These are phyloP conservation scores for Coriolopsis trogii DNA, from an alignment of 1,284 basidiomycete genomes.

Conservation along the genomic window DNA sequence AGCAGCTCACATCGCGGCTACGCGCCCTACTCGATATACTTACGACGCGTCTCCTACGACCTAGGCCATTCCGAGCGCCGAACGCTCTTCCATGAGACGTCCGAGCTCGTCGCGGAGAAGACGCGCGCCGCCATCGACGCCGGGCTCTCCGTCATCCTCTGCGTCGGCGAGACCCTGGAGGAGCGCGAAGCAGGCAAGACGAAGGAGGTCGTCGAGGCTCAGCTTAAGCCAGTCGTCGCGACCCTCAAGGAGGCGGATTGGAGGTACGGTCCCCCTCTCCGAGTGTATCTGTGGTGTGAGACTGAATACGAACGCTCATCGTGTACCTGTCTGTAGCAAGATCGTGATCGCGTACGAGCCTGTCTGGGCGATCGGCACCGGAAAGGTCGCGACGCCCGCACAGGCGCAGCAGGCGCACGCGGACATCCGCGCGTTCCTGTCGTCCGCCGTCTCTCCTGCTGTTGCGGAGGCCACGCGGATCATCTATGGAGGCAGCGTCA, in stretches of 20 bases:
- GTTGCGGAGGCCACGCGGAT: conserved; percentile 84
- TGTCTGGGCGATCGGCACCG: conserved; percentile 99
- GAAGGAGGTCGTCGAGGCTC: conserved; percentile 78
- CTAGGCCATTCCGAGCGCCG: conserved; percentile 94
- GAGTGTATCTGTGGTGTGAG: not conserved
- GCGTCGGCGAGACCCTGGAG: conserved; percentile 92
- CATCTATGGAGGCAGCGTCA: conserved; percentile 97
- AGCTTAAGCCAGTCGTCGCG: conserved; percentile 80
- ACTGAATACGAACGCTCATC: too few relatives aligned
- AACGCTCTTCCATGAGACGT: conserved; percentile 89
- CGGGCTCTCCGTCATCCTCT: conserved; percentile 89
- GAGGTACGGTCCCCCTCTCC: conserved; percentile 51
- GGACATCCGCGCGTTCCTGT: conserved; percentile 82
- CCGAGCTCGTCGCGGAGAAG: conserved; percentile 85
- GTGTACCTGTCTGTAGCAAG: conserved; percentile 51
- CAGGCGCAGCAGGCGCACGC: conserved; percentile 94
- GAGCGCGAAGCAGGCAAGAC: conserved; percentile 88
- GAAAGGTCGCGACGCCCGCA: conserved; percentile 90
- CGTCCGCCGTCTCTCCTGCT: conserved; percentile 62
- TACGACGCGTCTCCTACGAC: not conserved
- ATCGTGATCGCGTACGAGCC: conserved; percentile 96
- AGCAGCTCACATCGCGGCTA: conserved; percentile 14
- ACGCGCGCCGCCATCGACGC: conserved; percentile 79
- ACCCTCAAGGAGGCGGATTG: conserved; percentile 73
- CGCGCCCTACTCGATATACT: not conserved